Evolutionary conservation across 345 rosid genomes (phyloP).

Genomic region (Psidium friedrichsthalianum): DNA sequence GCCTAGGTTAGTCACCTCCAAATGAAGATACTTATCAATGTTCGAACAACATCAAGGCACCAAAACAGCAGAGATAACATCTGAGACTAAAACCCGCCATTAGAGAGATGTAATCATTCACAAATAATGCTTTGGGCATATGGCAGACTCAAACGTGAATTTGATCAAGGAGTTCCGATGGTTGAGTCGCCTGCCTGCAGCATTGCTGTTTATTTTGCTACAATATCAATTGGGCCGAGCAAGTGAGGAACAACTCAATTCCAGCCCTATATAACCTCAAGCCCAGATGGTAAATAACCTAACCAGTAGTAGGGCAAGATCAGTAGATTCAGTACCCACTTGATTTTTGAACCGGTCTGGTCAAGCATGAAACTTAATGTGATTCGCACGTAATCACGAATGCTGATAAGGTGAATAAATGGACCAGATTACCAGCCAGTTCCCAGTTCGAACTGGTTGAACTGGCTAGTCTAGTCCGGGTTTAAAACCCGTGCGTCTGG

Average conservation of each 20-base stretch:
- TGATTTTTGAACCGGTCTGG: neutral
- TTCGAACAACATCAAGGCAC: neutral
- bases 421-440: neutral
- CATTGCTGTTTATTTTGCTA: neutral
- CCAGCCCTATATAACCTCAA: neutral
- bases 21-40: neutral
- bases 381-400: neutral
- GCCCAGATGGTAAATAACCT: neutral
- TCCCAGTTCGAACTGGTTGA: neutral
- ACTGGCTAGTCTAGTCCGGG: neutral
- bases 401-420: neutral
- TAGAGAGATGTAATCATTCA: neutral
- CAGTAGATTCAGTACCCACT: neutral
- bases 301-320: neutral
- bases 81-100: neutral
- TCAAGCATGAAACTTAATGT: neutral
- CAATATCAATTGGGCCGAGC: neutral
- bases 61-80: neutral
- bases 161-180: neutral
- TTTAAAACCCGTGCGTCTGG: neutral
- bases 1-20: neutral
- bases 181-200: neutral
- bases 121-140: neutral
- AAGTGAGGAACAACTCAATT: neutral
- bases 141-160: neutral